Evolutionary conservation across 768 basidiomycete species (phyloP).

Genomic region (Rickenella mellea): DNA sequence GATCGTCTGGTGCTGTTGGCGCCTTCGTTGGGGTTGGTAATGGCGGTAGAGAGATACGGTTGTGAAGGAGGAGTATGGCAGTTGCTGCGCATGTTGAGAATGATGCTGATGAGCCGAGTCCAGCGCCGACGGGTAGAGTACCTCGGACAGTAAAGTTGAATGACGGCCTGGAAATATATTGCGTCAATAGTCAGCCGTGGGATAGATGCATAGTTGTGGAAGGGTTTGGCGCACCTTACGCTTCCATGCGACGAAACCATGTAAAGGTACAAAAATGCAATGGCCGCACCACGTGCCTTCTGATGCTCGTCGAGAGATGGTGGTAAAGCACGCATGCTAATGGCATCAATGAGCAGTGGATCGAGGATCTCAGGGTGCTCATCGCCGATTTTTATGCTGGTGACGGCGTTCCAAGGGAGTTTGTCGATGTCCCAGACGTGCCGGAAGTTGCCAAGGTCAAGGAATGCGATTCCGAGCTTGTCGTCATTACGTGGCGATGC

Average conservation of each 20-base stretch:
- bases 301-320: conserved; percentile 18
- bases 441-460: conserved; percentile 70
- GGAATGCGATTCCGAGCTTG: conserved; percentile 65
- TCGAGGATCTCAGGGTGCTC: conserved; percentile 63
- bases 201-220: conserved; percentile 6
- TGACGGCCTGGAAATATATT: conserved; percentile 41
- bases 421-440: conserved; percentile 71
- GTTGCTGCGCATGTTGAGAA: conserved; percentile 85
- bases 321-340: conserved; percentile 39
- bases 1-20: conserved; percentile 22
- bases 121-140: conserved; percentile 88
- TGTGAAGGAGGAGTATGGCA: conserved; percentile 66
- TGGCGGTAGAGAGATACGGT: conserved; percentile 53
- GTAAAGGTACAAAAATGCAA: conserved; percentile 91
- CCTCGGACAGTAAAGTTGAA: conserved; percentile 79
- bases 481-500: conserved; percentile 65
- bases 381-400: conserved; percentile 38
- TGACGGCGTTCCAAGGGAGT: conserved; percentile 74
- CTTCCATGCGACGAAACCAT: conserved; percentile 58
- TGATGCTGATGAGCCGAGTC: conserved; percentile 94
- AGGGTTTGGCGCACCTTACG: conserved; percentile 38
- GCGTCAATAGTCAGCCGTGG: conserved; percentile 8
- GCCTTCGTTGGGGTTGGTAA: conserved; percentile 32
- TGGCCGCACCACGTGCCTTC: conserved; percentile 35
- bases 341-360: conserved; percentile 59